Evolutionary conservation across 176 grass and related monocot genomes (phyloP).

Genomic region (Leersia perrieri): DNA sequence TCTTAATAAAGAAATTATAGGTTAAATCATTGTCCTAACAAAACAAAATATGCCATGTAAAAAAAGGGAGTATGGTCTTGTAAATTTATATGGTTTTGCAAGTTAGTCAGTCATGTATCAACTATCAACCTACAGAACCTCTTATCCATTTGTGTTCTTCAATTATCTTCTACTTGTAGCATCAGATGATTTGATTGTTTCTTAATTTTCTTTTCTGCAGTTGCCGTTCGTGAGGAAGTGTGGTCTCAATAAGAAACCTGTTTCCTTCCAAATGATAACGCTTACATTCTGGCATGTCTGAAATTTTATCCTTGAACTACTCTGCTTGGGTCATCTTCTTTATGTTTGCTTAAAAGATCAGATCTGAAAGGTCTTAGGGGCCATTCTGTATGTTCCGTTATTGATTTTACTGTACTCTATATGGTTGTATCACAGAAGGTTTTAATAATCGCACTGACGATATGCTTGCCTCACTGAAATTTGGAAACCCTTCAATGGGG

Average conservation of each 20-base stretch:
- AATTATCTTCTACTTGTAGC: not conserved
- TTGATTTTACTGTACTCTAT: not conserved
- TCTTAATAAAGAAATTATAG: too few relatives aligned
- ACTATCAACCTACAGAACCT: not conserved
- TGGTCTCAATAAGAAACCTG: constrained; percentile 22
- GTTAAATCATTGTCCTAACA: too few relatives aligned
- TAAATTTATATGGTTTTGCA: not conserved
- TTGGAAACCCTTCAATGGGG: not conserved
- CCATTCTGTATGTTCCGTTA: not conserved
- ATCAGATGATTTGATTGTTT: constrained; percentile 21
- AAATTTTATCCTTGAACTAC: not conserved
- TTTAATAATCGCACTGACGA: constrained; percentile 27
- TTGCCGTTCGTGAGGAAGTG: not conserved
- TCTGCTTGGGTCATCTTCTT: not conserved
- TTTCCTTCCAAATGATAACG: constrained; percentile 2
- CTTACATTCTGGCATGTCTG: not conserved
- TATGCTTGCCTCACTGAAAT: not conserved
- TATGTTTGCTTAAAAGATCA: not conserved
- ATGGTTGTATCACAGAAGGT: constrained; percentile 5
- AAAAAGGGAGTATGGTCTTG: too few relatives aligned
- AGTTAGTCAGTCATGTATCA: not conserved
- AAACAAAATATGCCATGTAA: too few relatives aligned
- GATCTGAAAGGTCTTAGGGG: not conserved
- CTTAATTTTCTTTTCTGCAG: constrained; percentile 9
- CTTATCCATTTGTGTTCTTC: not conserved